Evolutionary conservation across 2,329 filamentous ascomycete species (phyloP).

Genomic region (Massarina eburnea): DNA sequence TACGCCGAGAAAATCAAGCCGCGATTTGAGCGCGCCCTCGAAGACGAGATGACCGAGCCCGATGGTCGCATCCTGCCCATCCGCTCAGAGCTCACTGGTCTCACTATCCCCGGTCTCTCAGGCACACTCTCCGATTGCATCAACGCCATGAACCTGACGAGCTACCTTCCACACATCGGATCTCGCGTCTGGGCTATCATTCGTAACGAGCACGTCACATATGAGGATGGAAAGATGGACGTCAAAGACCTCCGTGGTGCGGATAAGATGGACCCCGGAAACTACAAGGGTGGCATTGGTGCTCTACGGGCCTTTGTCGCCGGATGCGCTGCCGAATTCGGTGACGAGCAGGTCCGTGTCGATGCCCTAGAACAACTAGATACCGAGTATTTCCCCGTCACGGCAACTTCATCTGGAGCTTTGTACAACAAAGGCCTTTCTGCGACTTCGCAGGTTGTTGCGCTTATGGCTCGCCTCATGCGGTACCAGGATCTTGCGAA

Average conservation of each 20-base stretch:
- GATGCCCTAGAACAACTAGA: constrained; percentile 16
- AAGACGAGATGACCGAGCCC: constrained; percentile 16
- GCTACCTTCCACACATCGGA: constrained; percentile 14
- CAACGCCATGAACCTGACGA: constrained; percentile 8
- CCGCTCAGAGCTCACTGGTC: constrained; percentile 19
- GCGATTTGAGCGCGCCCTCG: constrained; percentile 12
- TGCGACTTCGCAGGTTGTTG: no score
- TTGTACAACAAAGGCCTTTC: constrained; percentile 17
- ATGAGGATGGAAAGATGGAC: constrained; percentile 9
- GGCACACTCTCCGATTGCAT: constrained; percentile 15
- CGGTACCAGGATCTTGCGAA: no score
- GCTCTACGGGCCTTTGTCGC: constrained; percentile 11
- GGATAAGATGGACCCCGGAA: constrained; percentile 18
- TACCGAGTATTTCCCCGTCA: constrained; percentile 14
- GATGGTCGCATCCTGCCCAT: constrained; percentile 21
- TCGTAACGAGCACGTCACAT: constrained; percentile 13
- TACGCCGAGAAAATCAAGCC: constrained; percentile 7
- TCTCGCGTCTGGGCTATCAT: constrained; percentile 17
- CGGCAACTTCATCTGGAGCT: constrained; percentile 11
- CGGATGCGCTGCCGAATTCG: constrained; percentile 15
- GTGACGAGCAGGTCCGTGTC: constrained; percentile 11
- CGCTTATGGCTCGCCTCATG: no score
- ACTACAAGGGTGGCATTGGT: constrained; percentile 17
- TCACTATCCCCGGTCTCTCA: constrained; percentile 19
- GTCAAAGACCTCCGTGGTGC: constrained; percentile 17